These are phyloP conservation scores for Akanthomyces muscarius DNA, from an alignment of 2,329 filamentous ascomycete species.

Conservation along the genomic window DNA sequence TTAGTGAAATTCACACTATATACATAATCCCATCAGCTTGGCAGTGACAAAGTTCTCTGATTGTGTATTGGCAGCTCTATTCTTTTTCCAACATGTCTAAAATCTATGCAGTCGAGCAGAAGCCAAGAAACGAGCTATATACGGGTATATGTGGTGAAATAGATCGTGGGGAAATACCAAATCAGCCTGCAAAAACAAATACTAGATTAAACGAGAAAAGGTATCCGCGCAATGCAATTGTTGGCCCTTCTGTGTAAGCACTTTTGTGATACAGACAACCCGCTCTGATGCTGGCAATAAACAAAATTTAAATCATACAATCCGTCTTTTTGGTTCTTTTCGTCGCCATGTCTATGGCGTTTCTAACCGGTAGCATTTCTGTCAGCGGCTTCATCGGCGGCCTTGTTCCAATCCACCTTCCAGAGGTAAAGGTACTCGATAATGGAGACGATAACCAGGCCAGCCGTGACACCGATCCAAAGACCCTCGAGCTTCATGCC, in stretches of 20 bases:
- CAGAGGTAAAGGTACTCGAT: constrained; percentile 53
- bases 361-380: constrained; percentile 46
- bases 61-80: too few species aligned
- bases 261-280: neutral
- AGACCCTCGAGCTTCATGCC: constrained; percentile 75
- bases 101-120: neutral
- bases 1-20: too few species aligned
- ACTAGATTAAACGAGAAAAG: neutral
- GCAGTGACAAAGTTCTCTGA: too few species aligned
- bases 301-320: neutral
- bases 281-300: neutral
- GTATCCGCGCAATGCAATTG: constrained; percentile 4
- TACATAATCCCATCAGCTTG: too few species aligned
- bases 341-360: neutral
- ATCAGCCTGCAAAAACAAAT: neutral
- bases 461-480: constrained; percentile 75
- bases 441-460: constrained; percentile 54
- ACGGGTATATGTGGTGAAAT: neutral
- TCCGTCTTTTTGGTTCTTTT: neutral
- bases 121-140: neutral
- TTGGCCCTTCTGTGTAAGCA: neutral
- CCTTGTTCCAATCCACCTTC: constrained; percentile 50
- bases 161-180: neutral
- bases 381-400: constrained; percentile 48
- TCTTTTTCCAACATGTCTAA: neutral